Base-by-base conservation (phyloP, 495 filamentous ascomycete genomes). In the Penicillium crystallinum region DNA sequence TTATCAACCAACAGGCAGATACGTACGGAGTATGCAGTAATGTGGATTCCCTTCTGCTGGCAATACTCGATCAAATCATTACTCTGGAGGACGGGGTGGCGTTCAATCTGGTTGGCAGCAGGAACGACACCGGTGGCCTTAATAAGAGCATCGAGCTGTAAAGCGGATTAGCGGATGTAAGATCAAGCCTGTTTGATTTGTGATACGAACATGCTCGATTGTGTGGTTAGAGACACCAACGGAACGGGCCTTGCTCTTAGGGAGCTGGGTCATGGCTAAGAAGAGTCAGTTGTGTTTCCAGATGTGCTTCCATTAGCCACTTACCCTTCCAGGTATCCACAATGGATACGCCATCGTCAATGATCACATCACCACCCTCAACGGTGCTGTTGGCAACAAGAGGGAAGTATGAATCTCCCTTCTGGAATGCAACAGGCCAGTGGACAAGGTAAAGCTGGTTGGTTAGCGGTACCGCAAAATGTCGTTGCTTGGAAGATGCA, bases 151-250 rank as follows among this genome's bases (percentile, higher is more conserved):
- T 79, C 75, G 58, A 79, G 69, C 73, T 76, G 44, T 15, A 8
- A 5, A 11, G n/a, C 17, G 11, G 17, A 22, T 54, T 46, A 56
- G 57, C 43, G 31, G 21, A 5, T 22, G 8, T 46, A 14, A n/a
- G 1, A 3, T 15, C 10, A 23, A 1, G 35, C 19, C 2, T 15
- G 6, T 14, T 1, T 3, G 11, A 15, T 15, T 7, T 17, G 15
- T 4, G 18, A 23, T 1, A 69, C 72, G 22, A 61, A 75, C 72
- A 57, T 77, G 69, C 39, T 69, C 58, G 30, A 74, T 68, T 31
- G 52, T 70, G 63, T 71, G 72, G 72, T 77, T 79, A 53, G 76
- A 79, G 25, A 79, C 76, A 71, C 75, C 76, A 40, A 79, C 61
- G 55, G 75, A 61, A 44, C 76, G 72, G 44, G 62, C 68, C 67